phyloP scores from a whole-genome alignment of 495 filamentous ascomycete species.

The Podospora fimiseda region DNA sequence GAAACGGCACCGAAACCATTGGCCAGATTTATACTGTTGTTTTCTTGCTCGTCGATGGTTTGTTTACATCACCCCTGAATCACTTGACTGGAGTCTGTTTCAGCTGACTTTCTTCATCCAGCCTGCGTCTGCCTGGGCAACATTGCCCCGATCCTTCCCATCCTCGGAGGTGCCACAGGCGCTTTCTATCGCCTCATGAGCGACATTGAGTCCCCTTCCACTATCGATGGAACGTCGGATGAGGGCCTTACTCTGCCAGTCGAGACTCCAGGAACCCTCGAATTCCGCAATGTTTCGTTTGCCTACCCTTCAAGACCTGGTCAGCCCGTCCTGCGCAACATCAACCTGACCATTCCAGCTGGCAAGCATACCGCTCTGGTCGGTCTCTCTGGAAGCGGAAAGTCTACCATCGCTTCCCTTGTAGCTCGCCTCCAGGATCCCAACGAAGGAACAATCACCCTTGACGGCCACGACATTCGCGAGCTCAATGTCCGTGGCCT shows the following conservation, averaged over 20 bases:
- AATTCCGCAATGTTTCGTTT: conserved; percentile 73
- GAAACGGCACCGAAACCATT: conserved; percentile 18
- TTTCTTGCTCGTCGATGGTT: conserved; percentile 26
- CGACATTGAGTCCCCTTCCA: conserved; percentile 79
- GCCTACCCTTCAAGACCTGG: conserved; percentile 88
- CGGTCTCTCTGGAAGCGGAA: conserved; percentile 52
- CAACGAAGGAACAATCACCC: not conserved
- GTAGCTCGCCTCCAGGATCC: conserved; percentile 38
- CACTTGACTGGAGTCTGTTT: conserved; percentile 70
- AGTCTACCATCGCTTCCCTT: conserved; percentile 78
- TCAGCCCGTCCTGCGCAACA: conserved; percentile 71
- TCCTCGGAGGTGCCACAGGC: conserved; percentile 62
- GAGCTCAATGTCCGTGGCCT: conserved; percentile 53
- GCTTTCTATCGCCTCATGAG: conserved; percentile 82
- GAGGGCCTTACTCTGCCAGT: conserved; percentile 60
- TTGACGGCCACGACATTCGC: conserved; percentile 49
- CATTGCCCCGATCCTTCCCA: conserved; percentile 71
- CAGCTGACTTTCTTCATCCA: conserved; percentile 69
- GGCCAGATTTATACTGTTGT: conserved; percentile 27
- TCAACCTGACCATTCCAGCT: conserved; percentile 69
- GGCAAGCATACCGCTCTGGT: conserved; percentile 80
- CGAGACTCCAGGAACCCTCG: conserved; percentile 63
- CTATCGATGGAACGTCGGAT: conserved; percentile 63
- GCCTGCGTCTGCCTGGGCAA: conserved; percentile 63
- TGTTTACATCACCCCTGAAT: conserved; percentile 39